Base-by-base conservation (phyloP, 306 rosid species). In the Castanopsis chinensis region DNA sequence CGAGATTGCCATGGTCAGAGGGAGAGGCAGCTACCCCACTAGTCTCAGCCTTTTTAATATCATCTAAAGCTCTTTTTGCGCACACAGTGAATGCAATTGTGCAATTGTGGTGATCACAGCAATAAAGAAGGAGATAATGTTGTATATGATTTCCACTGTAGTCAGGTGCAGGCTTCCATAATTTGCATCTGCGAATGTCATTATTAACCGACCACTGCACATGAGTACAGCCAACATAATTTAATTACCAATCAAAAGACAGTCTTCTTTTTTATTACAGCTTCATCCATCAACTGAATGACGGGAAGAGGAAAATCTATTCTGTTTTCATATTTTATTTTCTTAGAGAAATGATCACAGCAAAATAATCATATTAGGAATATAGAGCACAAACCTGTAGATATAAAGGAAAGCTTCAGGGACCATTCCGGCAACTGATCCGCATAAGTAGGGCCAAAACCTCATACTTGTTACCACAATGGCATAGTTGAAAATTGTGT, bases 151-250 rank as follows among this genome's bases (percentile, higher is more conserved):
- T 87, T 93, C 99, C 51, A 95, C 88, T 0, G 91, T 84, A 13
- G 99, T 95, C 84, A 95, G 64, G 69, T 78, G 98, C 83, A 87
- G 90, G 78, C 83, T 95, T 86, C 96, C 93, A 1, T 93, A 93
- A 76, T 91, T 85, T 52, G 94, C 96, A 41, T 95, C 88, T 1
- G 93, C 97, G 30, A 93, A 79, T 57, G 98, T 93, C 90, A 82
- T 91, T 83, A 95, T 83, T 75, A 95, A 76, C 79, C 94, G 86
- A 80, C 99, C 99, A 73, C 99, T 95, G 92, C 87, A 80, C 63
- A 32, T 35, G 53, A 57, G 14, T 7, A 33, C 12, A 81, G 54
- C 27, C 55, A 35, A 54, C 23, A 74, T 45, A 6, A 0, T 75
- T 58, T 14, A 73, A 32, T 49, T 49, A 49, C 53, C 53, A 12